phyloP scores from a whole-genome alignment of 2,329 filamentous ascomycete genomes.

The Fusarium setosum region DNA sequence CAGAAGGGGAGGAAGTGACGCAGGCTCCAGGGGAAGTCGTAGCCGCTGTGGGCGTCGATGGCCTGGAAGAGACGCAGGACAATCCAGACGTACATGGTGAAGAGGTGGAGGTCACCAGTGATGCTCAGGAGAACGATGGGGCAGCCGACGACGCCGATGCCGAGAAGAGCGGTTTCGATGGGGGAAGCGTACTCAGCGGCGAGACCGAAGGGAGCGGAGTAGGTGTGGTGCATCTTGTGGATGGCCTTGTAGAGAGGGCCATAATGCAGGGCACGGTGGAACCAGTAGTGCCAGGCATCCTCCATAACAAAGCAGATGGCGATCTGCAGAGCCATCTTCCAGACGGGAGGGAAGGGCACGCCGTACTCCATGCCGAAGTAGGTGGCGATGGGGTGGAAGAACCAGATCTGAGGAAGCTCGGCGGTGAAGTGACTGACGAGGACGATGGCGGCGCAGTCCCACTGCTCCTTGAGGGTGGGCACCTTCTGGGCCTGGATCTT shows the following conservation, averaged over 20 bases:
- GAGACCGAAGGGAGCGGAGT: conserved; percentile 95
- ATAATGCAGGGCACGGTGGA: conserved; percentile 92
- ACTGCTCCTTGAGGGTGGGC: conserved; percentile 92
- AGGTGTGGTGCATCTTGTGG: conserved; percentile 99
- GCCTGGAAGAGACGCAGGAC: conserved; percentile 93
- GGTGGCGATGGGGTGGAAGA: conserved; percentile 97
- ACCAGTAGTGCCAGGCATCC: conserved; percentile 99
- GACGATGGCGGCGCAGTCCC: conserved; percentile 92
- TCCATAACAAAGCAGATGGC: conserved; percentile 95
- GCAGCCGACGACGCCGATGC: conserved; percentile 83
- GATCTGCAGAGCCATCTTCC: conserved; percentile 92
- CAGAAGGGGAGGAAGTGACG: conserved; percentile 97
- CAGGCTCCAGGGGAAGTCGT: conserved; percentile 98
- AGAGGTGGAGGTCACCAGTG: conserved; percentile 88
- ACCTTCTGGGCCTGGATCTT: conserved; percentile 94
- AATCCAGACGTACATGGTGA: conserved; percentile 99
- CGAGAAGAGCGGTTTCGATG: conserved; percentile 95
- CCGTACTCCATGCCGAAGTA: conserved; percentile 89
- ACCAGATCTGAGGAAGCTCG: conserved; percentile 98
- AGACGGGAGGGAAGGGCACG: conserved; percentile 87
- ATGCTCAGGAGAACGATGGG: conserved; percentile 87
- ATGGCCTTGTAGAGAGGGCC: conserved; percentile 95
- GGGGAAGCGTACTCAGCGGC: conserved; percentile 98
- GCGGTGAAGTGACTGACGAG: conserved; percentile 97
- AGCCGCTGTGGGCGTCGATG: conserved; percentile 96